Evolutionary conservation across 2,329 filamentous ascomycete genomes (phyloP), one percentile per base, ranked within the genome.

Genomic region (Ophiosphaerella herpotricha): DNA sequence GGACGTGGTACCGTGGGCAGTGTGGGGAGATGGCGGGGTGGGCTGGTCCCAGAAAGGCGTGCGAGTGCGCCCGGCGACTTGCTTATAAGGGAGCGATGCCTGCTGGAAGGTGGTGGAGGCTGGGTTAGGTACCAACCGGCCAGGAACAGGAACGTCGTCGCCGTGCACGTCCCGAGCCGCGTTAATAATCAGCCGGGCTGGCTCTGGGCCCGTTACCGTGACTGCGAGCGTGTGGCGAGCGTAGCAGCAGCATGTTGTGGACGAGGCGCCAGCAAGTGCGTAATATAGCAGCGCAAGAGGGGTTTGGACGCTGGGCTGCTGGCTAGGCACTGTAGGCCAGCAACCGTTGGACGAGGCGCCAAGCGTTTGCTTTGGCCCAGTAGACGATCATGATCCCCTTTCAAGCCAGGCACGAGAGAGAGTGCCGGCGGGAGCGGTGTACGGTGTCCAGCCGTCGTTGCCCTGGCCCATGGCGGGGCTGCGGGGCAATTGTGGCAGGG

Each of bases 1-100:
- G 63, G 52, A 51, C 31, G 70, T 72, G 49, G 63, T 60, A 70
- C 66, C 63, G 64, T 61, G 65, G 43, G 47, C 39, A 42, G 41
- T 37, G 33, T 46, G 52, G 46, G 46, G 52, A 21, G 58, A 50
- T 43, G 55, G 64, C 40, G 64, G 45, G 45, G 39, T 50, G 39
- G 54, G 54, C 48, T 36, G 43, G 39, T 52, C 62, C 53, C 48
- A 54, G 43, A 60, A 49, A 43, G 32, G 52, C 50, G 48, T 43
- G 48, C 34, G 51, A 37, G 56, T 58, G 55, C 51, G 54, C 52
- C 54, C 35, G 48, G 60, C 53, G 61, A 50, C 51, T 44, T 47
- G 55, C 47, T 57, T 58, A 52, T 51, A 55, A 54, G 54, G 54
- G 37, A 54, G 18, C 21, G 45, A 26, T 45, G 49, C 45, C 16